Percentiles rank a stretch among this genome's conserved stretches.
Conservation (phyloP, 345 rosid species). For the Microcos paniculata region DNA sequence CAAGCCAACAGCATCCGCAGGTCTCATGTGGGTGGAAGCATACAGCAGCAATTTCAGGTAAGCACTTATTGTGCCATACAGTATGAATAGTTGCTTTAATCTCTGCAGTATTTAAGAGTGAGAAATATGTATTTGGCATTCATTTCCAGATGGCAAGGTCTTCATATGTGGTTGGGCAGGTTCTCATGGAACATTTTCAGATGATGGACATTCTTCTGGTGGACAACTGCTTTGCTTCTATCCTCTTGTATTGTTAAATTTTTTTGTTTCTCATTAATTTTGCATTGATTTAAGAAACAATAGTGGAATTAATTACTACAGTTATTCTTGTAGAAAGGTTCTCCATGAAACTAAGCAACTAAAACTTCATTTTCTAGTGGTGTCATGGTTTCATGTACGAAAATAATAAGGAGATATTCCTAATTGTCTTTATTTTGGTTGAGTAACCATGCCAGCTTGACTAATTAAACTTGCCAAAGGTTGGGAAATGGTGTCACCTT, state of each 20-base stretch:
- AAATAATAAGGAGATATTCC: not conserved
- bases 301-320: not conserved
- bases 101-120: not conserved
- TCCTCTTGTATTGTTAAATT: constrained; percentile 6
- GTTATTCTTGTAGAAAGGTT: not conserved
- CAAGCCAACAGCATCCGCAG: constrained; percentile 44
- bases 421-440: not conserved
- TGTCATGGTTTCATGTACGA: too few relatives aligned
- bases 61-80: constrained; percentile 13
- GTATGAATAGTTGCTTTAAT: not conserved
- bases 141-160: constrained; percentile 58
- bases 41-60: constrained; percentile 91
- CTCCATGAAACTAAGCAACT: not conserved
- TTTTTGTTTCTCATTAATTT: constrained; percentile 6
- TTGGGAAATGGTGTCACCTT: not conserved
- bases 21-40: constrained; percentile 99
- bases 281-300: not conserved
- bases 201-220: constrained; percentile 83
- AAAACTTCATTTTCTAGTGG: too few relatives aligned
- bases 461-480: too few relatives aligned
- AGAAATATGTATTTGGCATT: constrained; percentile 9
- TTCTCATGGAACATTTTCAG: constrained; percentile 90
- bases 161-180: constrained; percentile 99
- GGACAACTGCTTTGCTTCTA: constrained; percentile 81
- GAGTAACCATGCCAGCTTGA: not conserved